Evolutionary conservation across 2,329 filamentous ascomycete species (phyloP).

Genomic region (Chaetomium olivaceum): DNA sequence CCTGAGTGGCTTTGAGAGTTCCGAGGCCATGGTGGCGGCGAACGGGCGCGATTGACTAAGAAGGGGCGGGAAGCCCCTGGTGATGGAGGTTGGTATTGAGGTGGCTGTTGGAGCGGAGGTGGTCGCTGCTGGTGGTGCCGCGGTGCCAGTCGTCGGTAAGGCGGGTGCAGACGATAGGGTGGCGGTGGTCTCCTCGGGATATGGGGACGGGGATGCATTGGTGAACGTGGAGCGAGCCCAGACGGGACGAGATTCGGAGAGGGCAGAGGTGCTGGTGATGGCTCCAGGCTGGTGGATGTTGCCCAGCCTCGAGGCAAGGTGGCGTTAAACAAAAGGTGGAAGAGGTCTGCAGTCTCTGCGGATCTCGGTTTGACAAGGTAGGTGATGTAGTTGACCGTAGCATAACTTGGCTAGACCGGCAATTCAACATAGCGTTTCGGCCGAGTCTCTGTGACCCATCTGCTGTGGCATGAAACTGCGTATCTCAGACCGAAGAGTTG

Average conservation of each 20-base stretch:
- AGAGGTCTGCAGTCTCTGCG: neutral
- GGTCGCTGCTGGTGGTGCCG: neutral
- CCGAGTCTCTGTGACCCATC: too few relatives aligned
- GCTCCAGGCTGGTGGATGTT: neutral
- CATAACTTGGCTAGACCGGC: too few relatives aligned
- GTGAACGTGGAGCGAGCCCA: too few relatives aligned
- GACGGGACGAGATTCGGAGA: too few relatives aligned
- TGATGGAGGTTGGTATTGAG: constrained; percentile 15
- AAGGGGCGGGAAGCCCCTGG: constrained; percentile 35
- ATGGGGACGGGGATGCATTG: too few relatives aligned
- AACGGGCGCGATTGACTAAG: constrained; percentile 32
- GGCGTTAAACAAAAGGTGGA: constrained; percentile 15
- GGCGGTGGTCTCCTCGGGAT: too few relatives aligned
- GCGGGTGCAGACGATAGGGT: too few relatives aligned
- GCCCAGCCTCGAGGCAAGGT: neutral
- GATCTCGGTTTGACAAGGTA: too few relatives aligned
- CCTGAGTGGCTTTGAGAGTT: constrained; percentile 18
- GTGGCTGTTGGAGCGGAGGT: neutral
- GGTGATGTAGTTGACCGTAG: too few relatives aligned
- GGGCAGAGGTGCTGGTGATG: neutral
- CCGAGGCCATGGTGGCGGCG: neutral
- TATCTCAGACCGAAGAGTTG: too few relatives aligned
- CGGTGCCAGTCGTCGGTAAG: neutral
- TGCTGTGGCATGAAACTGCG: too few relatives aligned
- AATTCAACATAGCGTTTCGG: too few relatives aligned